phyloP scores from a whole-genome alignment of 2,329 filamentous ascomycete genomes.

The Exophiala sp. region DNA sequence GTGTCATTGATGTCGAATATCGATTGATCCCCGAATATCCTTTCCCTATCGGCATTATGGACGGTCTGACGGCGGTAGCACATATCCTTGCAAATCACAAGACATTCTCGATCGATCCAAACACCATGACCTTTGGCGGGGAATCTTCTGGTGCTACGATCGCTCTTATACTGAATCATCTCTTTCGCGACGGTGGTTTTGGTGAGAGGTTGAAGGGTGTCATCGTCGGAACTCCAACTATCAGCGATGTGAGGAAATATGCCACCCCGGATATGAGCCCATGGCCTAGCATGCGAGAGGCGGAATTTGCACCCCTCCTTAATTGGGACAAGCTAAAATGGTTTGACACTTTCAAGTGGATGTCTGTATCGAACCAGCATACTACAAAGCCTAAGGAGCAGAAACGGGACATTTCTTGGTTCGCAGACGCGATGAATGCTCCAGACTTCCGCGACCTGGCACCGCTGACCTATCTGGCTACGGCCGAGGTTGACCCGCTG shows the following conservation, averaged over 20 bases:
- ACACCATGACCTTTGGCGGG: constrained; percentile 27
- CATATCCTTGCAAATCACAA: constrained; percentile 28
- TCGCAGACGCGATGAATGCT: constrained; percentile 25
- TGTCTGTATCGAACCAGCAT: constrained; percentile 20
- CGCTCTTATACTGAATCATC: constrained; percentile 25
- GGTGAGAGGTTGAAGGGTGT: constrained; percentile 25
- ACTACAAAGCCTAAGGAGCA: constrained; percentile 21
- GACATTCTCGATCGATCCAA: constrained; percentile 27
- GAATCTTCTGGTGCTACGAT: constrained; percentile 28
- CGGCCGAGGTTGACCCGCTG: constrained; percentile 26
- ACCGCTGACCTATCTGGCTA: constrained; percentile 26
- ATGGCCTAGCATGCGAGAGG: constrained; percentile 27
- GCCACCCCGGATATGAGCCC: constrained; percentile 27
- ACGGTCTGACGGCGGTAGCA: constrained; percentile 21
- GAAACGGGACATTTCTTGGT: constrained; percentile 26
- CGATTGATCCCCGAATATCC: constrained; percentile 28
- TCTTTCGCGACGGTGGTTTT: constrained; percentile 24
- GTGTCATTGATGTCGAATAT: constrained; percentile 28
- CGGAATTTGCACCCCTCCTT: constrained; percentile 25
- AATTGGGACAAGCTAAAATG: constrained; percentile 29
- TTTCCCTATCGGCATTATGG: constrained; percentile 28
- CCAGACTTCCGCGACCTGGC: constrained; percentile 26
- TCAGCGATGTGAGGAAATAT: constrained; percentile 27
- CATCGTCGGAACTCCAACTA: constrained; percentile 27
- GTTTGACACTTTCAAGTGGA: constrained; percentile 30